Evolutionary conservation across 108 stramenopile genomes (phyloP).

Genomic region (Phaeodactylum tricornutum): DNA sequence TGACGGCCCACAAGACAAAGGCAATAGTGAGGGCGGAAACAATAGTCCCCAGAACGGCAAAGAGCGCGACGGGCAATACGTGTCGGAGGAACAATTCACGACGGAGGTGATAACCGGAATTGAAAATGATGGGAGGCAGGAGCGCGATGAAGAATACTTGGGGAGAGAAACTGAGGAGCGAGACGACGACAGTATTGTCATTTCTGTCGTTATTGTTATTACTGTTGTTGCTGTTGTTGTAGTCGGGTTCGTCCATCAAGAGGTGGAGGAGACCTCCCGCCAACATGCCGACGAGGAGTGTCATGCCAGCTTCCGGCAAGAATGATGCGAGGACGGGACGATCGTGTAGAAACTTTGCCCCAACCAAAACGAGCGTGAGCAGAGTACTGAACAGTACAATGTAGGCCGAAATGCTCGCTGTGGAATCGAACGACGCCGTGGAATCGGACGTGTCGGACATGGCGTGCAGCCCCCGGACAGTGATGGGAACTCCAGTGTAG

Average conservation of each 20-base stretch:
- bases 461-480: too few relatives aligned
- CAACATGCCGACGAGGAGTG: constrained; percentile 43
- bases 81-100: constrained; percentile 54
- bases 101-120: constrained; percentile 60
- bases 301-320: constrained; percentile 69
- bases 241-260: not conserved
- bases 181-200: constrained; percentile 9
- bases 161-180: constrained; percentile 45
- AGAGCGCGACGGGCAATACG: constrained; percentile 42
- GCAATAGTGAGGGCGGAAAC: constrained; percentile 41
- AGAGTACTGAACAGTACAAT: not conserved
- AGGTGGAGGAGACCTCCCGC: constrained; percentile 34
- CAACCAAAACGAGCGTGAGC: not conserved
- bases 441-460: too few relatives aligned
- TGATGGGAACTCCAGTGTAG: too few relatives aligned
- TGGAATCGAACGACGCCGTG: too few relatives aligned
- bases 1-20: constrained; percentile 14
- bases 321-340: constrained; percentile 29
- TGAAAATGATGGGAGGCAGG: constrained; percentile 87
- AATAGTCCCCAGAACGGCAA: constrained; percentile 68
- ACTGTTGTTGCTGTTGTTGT: not conserved
- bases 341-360: constrained; percentile 26
- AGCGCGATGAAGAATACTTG: constrained; percentile 67
- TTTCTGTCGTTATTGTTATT: constrained; percentile 8
- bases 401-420: constrained; percentile 1